Percentiles rank a stretch among this genome's conserved stretches.
These are phyloP conservation scores for Pyricularia pennisetigena DNA, from an alignment of 2,329 filamentous ascomycete species.

Conservation along the genomic window DNA sequence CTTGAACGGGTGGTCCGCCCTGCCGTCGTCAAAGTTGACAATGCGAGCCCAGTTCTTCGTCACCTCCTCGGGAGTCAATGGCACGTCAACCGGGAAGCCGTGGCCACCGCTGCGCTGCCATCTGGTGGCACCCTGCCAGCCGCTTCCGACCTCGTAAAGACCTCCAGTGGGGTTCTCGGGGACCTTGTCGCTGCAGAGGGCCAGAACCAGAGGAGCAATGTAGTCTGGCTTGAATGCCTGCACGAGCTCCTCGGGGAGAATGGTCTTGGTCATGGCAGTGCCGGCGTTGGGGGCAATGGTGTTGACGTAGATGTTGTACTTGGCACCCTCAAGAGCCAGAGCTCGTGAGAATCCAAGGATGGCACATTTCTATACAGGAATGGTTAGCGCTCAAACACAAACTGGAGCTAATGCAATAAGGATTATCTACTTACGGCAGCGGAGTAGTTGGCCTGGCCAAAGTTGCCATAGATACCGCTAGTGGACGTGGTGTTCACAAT, in stretches of 20 bases:
- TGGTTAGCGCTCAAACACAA: slow-evolving; percentile 6
- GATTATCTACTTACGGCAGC: slow-evolving; percentile 54
- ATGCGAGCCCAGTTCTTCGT: slow-evolving; percentile 68
- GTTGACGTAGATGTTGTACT: slow-evolving; percentile 98
- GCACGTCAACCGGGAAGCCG: slow-evolving; percentile 80
- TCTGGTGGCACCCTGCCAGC: slow-evolving; percentile 84
- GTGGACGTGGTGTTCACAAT: slow-evolving; percentile 96
- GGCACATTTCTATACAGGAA: slow-evolving; percentile 60
- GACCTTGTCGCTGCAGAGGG: slow-evolving; percentile 76
- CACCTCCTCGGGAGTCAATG: slow-evolving; percentile 78
- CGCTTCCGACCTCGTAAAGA: slow-evolving; percentile 89
- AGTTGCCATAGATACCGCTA: slow-evolving; percentile 97
- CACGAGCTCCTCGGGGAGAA: slow-evolving; percentile 94
- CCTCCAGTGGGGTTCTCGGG: slow-evolving; percentile 76
- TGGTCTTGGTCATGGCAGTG: slow-evolving; percentile 86
- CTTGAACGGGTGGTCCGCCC: slow-evolving; percentile 78
- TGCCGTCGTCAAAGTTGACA: slow-evolving; percentile 76
- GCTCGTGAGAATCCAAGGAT: slow-evolving; percentile 94
- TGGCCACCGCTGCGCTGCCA: slow-evolving; percentile 90
- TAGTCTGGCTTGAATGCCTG: slow-evolving; percentile 99
- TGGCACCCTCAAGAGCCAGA: slow-evolving; percentile 82
- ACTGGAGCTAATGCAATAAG: not conserved
- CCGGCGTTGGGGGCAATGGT: slow-evolving; percentile 96
- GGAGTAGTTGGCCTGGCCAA: slow-evolving; percentile 96
- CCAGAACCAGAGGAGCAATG: slow-evolving; percentile 84